phyloP scores from a whole-genome alignment of 106 monocot species.

The Agapanthus africanus region DNA sequence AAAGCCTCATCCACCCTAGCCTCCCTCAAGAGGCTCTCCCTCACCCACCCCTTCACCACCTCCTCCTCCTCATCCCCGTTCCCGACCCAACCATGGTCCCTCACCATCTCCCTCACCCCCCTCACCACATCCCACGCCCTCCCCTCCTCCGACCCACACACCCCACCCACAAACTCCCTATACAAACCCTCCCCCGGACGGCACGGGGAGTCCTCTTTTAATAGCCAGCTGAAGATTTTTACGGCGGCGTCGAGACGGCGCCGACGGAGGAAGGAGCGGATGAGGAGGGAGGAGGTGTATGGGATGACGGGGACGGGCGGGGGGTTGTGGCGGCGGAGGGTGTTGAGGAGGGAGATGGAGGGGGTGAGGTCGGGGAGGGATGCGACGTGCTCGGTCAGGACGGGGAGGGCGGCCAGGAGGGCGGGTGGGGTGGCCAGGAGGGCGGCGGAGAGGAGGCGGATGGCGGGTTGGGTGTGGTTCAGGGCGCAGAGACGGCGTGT shows the following conservation, averaged over 20 bases:
- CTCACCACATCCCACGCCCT: slow-evolving; percentile 1
- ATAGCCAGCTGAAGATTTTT: not conserved
- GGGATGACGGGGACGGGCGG: not conserved
- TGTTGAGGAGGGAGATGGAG: slow-evolving; percentile 4
- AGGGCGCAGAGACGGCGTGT: not conserved
- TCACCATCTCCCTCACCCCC: slow-evolving; percentile 4
- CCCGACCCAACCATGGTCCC: too few species aligned
- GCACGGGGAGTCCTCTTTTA: not conserved
- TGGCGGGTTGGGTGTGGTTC: not conserved
- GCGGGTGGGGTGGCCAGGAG: not conserved
- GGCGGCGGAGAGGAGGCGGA: not conserved
- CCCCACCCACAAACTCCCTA: not conserved
- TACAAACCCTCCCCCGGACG: not conserved
- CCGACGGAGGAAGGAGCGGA: not conserved
- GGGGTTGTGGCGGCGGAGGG: slow-evolving; percentile 6
- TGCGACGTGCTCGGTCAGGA: not conserved
- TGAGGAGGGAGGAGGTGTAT: not conserved
- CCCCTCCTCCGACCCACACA: not conserved
- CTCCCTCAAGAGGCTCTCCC: not conserved
- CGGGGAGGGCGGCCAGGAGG: not conserved
- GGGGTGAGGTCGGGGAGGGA: not conserved
- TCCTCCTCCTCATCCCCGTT: not conserved
- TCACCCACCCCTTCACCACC: not conserved
- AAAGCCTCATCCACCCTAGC: not conserved
- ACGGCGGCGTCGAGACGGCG: not conserved